Conservation (phyloP, 2,329 filamentous ascomycete genomes). For the Emmonsiellopsis sp. region DNA sequence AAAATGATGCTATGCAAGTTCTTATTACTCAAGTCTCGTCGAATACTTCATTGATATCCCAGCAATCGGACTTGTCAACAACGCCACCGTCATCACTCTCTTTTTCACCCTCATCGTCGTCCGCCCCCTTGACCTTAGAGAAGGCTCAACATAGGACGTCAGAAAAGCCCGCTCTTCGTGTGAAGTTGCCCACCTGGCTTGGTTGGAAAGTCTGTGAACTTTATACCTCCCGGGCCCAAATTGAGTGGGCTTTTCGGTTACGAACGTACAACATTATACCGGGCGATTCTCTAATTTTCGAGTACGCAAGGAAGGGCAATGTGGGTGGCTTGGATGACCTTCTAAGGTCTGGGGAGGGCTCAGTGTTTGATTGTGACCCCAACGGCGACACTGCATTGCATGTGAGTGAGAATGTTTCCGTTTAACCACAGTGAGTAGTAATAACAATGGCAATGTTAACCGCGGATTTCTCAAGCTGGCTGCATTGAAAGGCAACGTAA, state of each 20-base stretch:
- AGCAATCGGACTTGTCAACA: not conserved
- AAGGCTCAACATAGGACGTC: not conserved
- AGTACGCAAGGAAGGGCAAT: not conserved
- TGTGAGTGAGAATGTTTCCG: not conserved
- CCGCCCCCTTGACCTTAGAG: not conserved
- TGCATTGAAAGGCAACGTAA: not conserved
- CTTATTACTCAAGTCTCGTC: not conserved
- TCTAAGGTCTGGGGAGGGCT: not conserved
- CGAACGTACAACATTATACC: slow-evolving; percentile 1
- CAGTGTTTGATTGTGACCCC: not conserved
- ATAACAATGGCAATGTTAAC: not conserved
- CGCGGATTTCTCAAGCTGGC: not conserved
- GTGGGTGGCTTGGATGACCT: not conserved
- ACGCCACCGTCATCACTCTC: not conserved
- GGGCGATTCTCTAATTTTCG: not conserved
- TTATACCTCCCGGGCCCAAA: not conserved
- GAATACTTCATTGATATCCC: not conserved
- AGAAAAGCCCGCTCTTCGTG: not conserved
- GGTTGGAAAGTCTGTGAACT: not conserved
- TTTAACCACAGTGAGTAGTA: not conserved
- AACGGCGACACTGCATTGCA: not conserved
- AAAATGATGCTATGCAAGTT: not conserved
- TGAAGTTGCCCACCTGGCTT: not conserved
- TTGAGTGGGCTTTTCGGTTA: not conserved
- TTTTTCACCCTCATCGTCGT: not conserved